Base-by-base conservation (phyloP, 345 rosid species). In the Raphanus sativus region DNA sequence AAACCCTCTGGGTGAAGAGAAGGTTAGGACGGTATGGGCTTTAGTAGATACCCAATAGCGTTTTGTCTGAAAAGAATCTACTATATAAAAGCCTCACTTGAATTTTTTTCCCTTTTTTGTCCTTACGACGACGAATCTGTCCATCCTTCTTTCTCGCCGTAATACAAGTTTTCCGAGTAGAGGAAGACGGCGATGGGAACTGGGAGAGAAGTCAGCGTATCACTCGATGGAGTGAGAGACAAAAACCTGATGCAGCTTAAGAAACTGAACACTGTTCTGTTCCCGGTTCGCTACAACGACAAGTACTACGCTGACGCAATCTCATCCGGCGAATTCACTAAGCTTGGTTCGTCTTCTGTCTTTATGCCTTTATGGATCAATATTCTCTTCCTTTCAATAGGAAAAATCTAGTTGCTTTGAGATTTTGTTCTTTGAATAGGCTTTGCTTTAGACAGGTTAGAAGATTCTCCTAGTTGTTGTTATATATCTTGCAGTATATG, bases 191-290 rank as follows among this genome's bases (percentile, higher is more conserved):
- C 67, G 74, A 95, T 95, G 99, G 96, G 91, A 63, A 86, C 84
- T 55, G 96, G 96, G 34, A 84, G 97, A 30, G 96, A 85, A 68
- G 86, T 85, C 72, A 78, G 89, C 32, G 81, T 93, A 82, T 95
- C 97, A 55, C 84, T 95, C 16, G 99, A 95, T 72, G 97, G 84
- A 25, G 96, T 95, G 73, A 88, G 98, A 70, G 98, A 95, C 89
- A 95, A 95, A 90, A 95, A 90, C 86, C 63, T 89, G 88, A 95
- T 91, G 99, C 98, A 89, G 88, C 91, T 93, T 8, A 91, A 87
- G 94, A 95, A 91, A 81, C 96, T 95, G 84, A 95, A 95, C 80
- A 84, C 89, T 25, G 96, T 86, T 60, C 84, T 95, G 82, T 95
- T 95, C 86, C 92, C 98, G 28, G 91, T 92, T 86, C 94, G 93